Base-by-base conservation (phyloP, 2,329 filamentous ascomycete species). In the Pestalotiopsis sp. region DNA sequence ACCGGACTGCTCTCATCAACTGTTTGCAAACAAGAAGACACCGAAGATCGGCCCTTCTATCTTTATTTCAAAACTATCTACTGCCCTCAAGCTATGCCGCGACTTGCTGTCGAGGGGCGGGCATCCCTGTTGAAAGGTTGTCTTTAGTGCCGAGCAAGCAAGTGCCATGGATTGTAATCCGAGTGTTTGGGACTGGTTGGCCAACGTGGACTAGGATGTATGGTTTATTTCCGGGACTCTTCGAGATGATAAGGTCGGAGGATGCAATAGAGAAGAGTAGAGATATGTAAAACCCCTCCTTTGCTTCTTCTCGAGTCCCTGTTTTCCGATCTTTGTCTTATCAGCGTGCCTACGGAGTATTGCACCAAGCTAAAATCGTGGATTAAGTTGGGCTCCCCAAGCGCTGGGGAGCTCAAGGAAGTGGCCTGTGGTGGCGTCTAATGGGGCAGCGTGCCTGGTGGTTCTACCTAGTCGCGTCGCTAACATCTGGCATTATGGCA, bases 151-250 rank as follows among this genome's bases (percentile, higher is more conserved):
- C 23, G 57, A 59, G 23, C 20, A 27, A 52, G n/a, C 45, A 27
- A 59, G 25, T 13, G 23, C 6, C 27, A 23, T 20, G 59, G 14
- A 41, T 6, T 41, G 59, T 23, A 62, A 62, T 62, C 31, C 59
- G n/a, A 62, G 12, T 25, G 59, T 20, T 17, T 62, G 59, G 59
- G 31, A 62, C 59, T 62, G 59, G 59, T 36, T 36, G 31, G 36
- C 23, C 59, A 36, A 62, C 6, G 13, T 20, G 27, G 59, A 23
- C 31, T 12, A 59, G 27, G 31, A 38, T 62, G 23, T 27, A 6
- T 62, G 59, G 31, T 14, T 52, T 64, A 64, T 64, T 64, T 20
- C 62, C 41, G 62, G 62, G 17, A 52, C 20, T n/a, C 13, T 39
- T 23, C 9, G 23, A 9, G 38, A 49, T 25, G 61, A 64, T 64